These are phyloP conservation scores for Pichia kudriavzevii DNA, from an alignment of 1,139 yeast species.

Conservation along the genomic window DNA sequence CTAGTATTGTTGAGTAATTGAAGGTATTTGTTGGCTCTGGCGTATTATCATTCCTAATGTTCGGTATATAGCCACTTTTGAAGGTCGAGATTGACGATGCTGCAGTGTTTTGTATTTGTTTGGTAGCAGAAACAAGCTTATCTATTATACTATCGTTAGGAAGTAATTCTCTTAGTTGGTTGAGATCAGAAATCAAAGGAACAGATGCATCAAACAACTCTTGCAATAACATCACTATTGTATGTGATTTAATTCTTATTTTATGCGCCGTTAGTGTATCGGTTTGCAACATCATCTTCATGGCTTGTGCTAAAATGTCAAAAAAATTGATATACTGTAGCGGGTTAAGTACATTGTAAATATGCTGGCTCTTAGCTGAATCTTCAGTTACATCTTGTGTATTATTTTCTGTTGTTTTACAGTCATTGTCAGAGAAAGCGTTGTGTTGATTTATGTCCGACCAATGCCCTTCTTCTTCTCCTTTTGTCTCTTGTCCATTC, in stretches of 20 bases:
- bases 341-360: too few species aligned
- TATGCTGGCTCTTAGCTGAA: too few species aligned
- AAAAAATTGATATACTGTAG: constrained; percentile 51
- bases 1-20: constrained; percentile 19
- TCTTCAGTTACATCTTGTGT: background rate
- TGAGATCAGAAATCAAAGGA: constrained; percentile 68
- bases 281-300: constrained; percentile 51
- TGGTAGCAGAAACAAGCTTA: constrained; percentile 34
- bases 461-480: background rate
- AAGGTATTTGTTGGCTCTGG: background rate
- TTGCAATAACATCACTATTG: constrained; percentile 50
- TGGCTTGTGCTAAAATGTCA: constrained; percentile 40
- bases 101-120: constrained; percentile 27
- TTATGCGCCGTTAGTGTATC: constrained; percentile 49
- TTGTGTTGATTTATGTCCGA: background rate
- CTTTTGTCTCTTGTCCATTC: background rate
- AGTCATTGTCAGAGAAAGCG: constrained; percentile 1
- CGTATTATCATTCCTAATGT: constrained; percentile 1
- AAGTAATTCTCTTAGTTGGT: constrained; percentile 60
- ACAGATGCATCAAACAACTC: constrained; percentile 74
- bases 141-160: constrained; percentile 43
- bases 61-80: constrained; percentile 18
- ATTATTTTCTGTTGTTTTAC: background rate
- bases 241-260: constrained; percentile 58
- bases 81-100: constrained; percentile 22